phyloP scores from a whole-genome alignment of 345 rosid species.

The Sisymbrium altissimum region DNA sequence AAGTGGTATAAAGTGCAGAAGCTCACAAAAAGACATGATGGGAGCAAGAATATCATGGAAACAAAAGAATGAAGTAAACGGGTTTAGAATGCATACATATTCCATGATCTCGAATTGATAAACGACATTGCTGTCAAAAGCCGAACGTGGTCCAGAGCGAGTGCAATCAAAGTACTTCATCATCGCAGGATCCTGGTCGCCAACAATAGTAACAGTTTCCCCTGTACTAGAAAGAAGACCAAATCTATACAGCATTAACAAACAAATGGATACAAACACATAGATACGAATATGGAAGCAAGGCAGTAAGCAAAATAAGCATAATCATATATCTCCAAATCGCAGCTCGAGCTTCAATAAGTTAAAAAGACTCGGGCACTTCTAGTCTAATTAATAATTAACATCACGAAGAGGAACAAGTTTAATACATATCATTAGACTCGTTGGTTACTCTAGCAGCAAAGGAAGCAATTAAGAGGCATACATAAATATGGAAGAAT shows the following conservation, averaged over 20 bases:
- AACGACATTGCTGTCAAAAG: slow-evolving; percentile 91
- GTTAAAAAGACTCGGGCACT: not conserved
- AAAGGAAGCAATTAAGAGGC: not conserved
- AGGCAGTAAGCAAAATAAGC: not conserved
- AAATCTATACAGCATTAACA: slow-evolving; percentile 1
- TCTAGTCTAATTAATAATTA: not conserved
- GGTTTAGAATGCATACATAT: slow-evolving; percentile 52
- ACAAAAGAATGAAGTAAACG: not conserved
- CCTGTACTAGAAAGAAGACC: slow-evolving; percentile 42
- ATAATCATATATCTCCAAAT: no score
- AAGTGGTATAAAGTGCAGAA: not conserved
- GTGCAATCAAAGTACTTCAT: slow-evolving; percentile 92
- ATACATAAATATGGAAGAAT: not conserved
- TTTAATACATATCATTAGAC: not conserved
- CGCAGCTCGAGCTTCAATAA: not conserved
- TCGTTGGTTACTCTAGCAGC: not conserved
- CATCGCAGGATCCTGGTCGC: slow-evolving; percentile 72
- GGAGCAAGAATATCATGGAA: not conserved
- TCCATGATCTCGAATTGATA: slow-evolving; percentile 96
- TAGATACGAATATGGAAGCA: not conserved
- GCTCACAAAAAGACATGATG: not conserved
- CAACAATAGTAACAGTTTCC: slow-evolving; percentile 87
- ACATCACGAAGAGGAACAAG: not conserved
- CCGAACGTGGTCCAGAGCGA: slow-evolving; percentile 86
- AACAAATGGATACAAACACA: not conserved